A percentile compares a stretch with the other conserved stretches of the same genome.
Evolutionary conservation across 1,284 basidiomycete species (phyloP).

Genomic region (Mycosarcoma mackinlayi): DNA sequence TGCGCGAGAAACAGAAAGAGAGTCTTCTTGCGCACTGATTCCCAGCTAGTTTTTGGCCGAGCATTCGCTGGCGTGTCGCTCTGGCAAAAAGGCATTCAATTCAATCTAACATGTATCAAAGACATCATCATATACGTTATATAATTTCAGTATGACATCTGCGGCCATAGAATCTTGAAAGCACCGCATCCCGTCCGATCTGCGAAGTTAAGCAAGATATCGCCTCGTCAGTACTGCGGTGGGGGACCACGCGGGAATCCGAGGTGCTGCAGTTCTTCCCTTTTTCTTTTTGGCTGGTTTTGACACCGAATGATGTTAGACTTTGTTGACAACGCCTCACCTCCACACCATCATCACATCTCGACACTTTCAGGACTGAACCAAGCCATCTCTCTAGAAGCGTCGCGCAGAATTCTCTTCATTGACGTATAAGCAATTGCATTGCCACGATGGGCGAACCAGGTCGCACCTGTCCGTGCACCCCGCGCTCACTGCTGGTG

Average conservation of each 20-base stretch:
- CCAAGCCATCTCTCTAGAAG: background rate
- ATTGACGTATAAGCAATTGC: too few species aligned
- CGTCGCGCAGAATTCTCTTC: background rate
- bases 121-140: too few species aligned
- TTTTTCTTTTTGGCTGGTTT: background rate
- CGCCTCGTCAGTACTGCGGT: slow-evolving; percentile 84
- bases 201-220: slow-evolving; percentile 82
- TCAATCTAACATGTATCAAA: too few species aligned
- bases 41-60: too few species aligned
- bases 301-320: slow-evolving; percentile 8
- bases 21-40: slow-evolving; percentile 13
- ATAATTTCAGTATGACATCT: slow-evolving; percentile 70
- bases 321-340: background rate
- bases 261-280: slow-evolving; percentile 78
- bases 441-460: slow-evolving; percentile 9
- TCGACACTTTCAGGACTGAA: background rate
- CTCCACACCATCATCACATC: background rate
- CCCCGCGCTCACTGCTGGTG: slow-evolving; percentile 30
- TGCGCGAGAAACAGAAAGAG: too few species aligned
- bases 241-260: slow-evolving; percentile 85
- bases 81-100: too few species aligned
- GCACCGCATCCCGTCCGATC: slow-evolving; percentile 83
- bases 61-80: background rate
- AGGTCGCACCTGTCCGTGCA: slow-evolving; percentile 34
- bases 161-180: slow-evolving; percentile 82